These are phyloP conservation scores for Xylogone sp. DNA, from an alignment of 2,329 filamentous ascomycete genomes.

Conservation along the genomic window DNA sequence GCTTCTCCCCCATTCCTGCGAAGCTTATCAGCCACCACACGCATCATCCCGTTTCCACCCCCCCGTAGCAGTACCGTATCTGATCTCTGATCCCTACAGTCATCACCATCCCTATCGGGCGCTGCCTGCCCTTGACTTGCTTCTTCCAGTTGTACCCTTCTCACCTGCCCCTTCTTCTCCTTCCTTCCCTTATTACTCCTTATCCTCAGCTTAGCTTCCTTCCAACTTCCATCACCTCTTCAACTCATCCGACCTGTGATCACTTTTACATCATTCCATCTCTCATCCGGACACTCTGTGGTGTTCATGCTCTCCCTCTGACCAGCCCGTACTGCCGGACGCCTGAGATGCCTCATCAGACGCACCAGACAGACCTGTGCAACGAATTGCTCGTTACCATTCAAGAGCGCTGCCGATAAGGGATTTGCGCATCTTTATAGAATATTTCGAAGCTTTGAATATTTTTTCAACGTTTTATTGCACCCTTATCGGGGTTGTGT, in stretches of 20 bases:
- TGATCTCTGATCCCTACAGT: neutral
- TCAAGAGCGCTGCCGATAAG: constrained; percentile 9
- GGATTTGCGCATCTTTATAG: neutral
- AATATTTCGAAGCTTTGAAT: neutral
- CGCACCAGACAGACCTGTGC: constrained; percentile 10
- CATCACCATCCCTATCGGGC: neutral
- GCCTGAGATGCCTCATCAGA: constrained; percentile 15
- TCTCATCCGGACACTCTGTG: neutral
- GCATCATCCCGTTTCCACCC: neutral
- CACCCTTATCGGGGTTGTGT: neutral
- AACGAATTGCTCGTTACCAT: constrained; percentile 12
- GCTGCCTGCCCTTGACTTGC: neutral
- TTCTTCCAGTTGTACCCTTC: neutral
- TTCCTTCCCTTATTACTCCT: neutral
- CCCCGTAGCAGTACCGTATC: too few species aligned
- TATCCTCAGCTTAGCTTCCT: neutral
- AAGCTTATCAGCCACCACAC: neutral
- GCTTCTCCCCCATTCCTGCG: neutral
- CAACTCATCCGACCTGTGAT: neutral
- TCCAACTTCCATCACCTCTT: neutral
- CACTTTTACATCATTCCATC: neutral
- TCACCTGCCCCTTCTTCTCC: neutral
- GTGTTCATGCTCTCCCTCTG: neutral
- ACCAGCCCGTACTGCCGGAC: neutral
- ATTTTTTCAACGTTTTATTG: neutral